Evolutionary conservation across 257 asterid genomes (phyloP), one percentile per base, ranked within the genome.

Genomic region (Scutellaria minor): DNA sequence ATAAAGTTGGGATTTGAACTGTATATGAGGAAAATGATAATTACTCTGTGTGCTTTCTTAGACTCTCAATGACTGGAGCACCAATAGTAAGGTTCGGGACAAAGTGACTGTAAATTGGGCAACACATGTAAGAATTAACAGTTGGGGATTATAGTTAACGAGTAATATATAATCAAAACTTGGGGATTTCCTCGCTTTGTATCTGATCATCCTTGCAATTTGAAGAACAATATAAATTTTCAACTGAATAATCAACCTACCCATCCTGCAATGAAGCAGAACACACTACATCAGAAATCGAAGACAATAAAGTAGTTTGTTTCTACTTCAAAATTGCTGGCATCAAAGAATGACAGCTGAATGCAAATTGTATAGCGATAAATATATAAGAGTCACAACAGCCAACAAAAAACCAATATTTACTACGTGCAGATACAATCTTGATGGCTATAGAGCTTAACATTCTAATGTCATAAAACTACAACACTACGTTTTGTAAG

Each of bases 41-140:
- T 72, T 81, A 93, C 98, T 75, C 77, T 31, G 98, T 89, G 75
- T 93, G 98, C 83, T 89, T 93, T 66, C 98, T 86, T 79, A 93
- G 84, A 71, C 96, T 87, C 82, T 87, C 93, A 48, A 93, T 93
- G 46, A 93, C 88, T 37, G 96, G 98, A 75, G 97, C 90, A 70
- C 98, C 98, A 40, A 93, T 84, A 6, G 96, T 93, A 44, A 90
- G 97, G 82, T 90, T 93, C 15, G 98, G 96, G 63, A 90, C 97
- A 70, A 89, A 90, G 82, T 90, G 97, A 24, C 98, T 89, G 95
- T 78, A 76, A 68, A 68, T 42, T 48, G 78, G 14, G 12, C 64
- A 46, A 45, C 68, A 66, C 37, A 64, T 2, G 40, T 45, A 64
- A 79, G 73, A 42, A 37, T 3, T 50, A 24, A 67, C 0, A 9